Conservation (phyloP, 2,329 filamentous ascomycete genomes). For the Clonostachys sp. region DNA sequence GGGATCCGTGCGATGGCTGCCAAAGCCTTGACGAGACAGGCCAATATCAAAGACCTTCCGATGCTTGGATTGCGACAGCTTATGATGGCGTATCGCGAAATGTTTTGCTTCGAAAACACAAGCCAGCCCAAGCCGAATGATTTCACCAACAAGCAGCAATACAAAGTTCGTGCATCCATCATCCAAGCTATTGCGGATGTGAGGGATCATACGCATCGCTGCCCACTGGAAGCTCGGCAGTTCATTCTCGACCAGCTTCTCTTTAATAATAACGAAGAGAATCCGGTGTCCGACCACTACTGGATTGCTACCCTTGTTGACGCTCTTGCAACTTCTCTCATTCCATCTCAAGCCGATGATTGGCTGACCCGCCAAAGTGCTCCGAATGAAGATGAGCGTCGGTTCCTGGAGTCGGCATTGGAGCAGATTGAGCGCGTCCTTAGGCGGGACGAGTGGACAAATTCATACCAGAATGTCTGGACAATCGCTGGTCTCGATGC, state of each 20-base stretch:
- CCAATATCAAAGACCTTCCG: slow-evolving; percentile 57
- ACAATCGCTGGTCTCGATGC: slow-evolving; percentile 59
- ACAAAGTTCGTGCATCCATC: slow-evolving; percentile 80
- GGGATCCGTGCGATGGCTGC: slow-evolving; percentile 87
- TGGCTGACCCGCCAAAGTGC: slow-evolving; percentile 37
- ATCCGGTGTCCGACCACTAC: slow-evolving; percentile 81
- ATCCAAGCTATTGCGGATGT: slow-evolving; percentile 75
- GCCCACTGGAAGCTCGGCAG: slow-evolving; percentile 71
- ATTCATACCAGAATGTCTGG: slow-evolving; percentile 65
- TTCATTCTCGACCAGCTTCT: slow-evolving; percentile 87
- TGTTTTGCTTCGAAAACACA: slow-evolving; percentile 79
- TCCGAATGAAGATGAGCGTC: slow-evolving; percentile 36
- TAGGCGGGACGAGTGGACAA: slow-evolving; percentile 64
- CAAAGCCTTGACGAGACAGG: slow-evolving; percentile 71
- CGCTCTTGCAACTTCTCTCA: slow-evolving; percentile 52
- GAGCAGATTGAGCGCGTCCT: slow-evolving; percentile 64
- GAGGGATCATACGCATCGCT: slow-evolving; percentile 68
- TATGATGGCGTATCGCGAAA: slow-evolving; percentile 77
- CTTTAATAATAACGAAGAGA: slow-evolving; percentile 92
- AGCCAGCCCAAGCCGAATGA: slow-evolving; percentile 84
- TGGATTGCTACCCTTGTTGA: slow-evolving; percentile 80
- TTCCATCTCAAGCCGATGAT: slow-evolving; percentile 42
- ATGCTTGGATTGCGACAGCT: slow-evolving; percentile 83
- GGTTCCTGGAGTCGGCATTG: slow-evolving; percentile 47
- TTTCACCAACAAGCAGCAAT: slow-evolving; percentile 81